Conservation (phyloP, 495 filamentous ascomycete genomes). For the Amniculicola lignicola region DNA sequence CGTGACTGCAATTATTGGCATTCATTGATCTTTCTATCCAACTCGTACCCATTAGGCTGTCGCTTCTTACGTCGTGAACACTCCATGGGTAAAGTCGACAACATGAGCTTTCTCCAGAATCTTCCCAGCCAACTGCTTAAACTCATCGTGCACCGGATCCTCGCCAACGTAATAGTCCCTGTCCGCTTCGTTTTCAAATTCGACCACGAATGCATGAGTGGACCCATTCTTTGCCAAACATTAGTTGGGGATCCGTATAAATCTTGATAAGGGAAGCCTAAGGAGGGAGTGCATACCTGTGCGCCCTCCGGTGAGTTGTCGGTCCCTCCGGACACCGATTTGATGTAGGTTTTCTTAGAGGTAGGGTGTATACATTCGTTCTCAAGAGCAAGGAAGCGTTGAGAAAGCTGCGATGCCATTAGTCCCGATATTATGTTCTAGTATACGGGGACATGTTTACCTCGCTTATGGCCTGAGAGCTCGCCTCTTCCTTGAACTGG, state of each 20-base stretch:
- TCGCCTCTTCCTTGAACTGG: slow-evolving; percentile 22
- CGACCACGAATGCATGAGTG: slow-evolving; percentile 31
- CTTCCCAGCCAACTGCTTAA: slow-evolving; percentile 16
- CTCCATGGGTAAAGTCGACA: slow-evolving; percentile 25
- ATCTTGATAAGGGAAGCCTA: background rate
- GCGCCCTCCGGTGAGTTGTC: slow-evolving; percentile 29
- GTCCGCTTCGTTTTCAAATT: slow-evolving; percentile 30
- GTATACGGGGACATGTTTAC: slow-evolving; percentile 12
- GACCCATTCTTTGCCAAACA: slow-evolving; percentile 24
- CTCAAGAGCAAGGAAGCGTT: slow-evolving; percentile 24
- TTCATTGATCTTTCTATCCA: too few relatives aligned
- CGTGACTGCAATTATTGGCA: too few relatives aligned
- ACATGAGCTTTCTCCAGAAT: slow-evolving; percentile 27
- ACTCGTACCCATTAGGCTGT: too few relatives aligned
- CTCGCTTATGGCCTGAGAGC: slow-evolving; percentile 15
- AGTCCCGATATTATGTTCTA: background rate
- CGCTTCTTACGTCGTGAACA: slow-evolving; percentile 18
- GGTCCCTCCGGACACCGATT: slow-evolving; percentile 25
- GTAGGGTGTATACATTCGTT: slow-evolving; percentile 27
- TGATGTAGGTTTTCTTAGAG: slow-evolving; percentile 25
- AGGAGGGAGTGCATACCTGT: slow-evolving; percentile 20
- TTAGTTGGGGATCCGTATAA: background rate
- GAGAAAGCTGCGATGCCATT: slow-evolving; percentile 1
- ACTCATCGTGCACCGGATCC: slow-evolving; percentile 26
- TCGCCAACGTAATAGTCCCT: slow-evolving; percentile 28